phyloP scores from a whole-genome alignment of 257 asterid species.

The Knoxia roxburghii region DNA sequence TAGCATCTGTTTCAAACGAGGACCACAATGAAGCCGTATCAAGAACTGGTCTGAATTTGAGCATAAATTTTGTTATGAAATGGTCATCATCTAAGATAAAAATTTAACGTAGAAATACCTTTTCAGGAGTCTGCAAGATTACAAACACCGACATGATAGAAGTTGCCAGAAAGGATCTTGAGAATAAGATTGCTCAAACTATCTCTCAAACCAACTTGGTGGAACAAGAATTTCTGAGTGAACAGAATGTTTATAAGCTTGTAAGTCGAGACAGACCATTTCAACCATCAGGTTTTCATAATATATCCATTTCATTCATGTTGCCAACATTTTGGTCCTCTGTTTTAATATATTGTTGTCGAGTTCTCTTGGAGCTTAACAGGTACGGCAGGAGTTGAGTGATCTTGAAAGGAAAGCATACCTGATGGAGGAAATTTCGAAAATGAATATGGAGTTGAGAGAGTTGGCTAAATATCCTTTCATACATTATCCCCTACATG shows the following conservation, averaged over 20 bases:
- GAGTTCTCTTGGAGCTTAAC: constrained; percentile 26
- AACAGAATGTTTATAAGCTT: constrained; percentile 47
- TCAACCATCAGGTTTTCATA: background rate
- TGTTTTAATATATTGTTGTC: background rate
- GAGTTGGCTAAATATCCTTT: constrained; percentile 80
- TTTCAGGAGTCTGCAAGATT: constrained; percentile 31
- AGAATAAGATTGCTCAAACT: constrained; percentile 44
- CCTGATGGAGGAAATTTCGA: constrained; percentile 50
- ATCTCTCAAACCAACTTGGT: constrained; percentile 31
- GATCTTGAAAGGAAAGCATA: constrained; percentile 43
- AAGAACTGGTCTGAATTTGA: constrained; percentile 32
- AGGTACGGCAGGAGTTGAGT: constrained; percentile 58
- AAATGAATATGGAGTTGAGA: constrained; percentile 56
- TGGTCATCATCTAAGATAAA: background rate
- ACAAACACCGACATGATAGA: constrained; percentile 29
- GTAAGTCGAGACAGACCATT: constrained; percentile 23
- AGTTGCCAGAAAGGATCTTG: constrained; percentile 24
- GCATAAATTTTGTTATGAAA: constrained; percentile 9
- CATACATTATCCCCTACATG: constrained; percentile 13
- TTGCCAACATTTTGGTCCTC: background rate
- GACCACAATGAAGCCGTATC: constrained; percentile 28
- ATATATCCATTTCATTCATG: background rate
- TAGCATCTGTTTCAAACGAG: constrained; percentile 24
- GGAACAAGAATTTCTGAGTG: constrained; percentile 47
- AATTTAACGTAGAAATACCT: background rate